Evolutionary conservation across 805 yeast genomes (phyloP).

Genomic region (Metschnikowia cerradonensis): DNA sequence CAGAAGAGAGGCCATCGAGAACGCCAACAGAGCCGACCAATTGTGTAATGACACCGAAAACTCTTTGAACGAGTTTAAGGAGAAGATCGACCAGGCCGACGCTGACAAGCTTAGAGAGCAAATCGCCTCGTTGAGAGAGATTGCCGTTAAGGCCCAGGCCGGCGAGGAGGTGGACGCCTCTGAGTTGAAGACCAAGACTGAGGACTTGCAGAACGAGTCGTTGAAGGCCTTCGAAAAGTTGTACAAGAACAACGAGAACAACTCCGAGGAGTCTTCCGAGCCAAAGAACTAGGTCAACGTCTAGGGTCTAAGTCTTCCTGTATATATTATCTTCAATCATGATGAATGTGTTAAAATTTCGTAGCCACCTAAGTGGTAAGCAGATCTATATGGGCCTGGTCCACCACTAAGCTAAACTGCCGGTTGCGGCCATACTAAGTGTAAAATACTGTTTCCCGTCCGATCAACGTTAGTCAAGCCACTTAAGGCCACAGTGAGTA

Average conservation of each 20-base stretch:
- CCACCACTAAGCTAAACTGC: too few species aligned
- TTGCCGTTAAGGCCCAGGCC: conserved; percentile 60
- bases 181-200: conserved; percentile 68
- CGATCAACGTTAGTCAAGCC: too few species aligned
- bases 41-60: conserved; percentile 54
- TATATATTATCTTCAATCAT: conserved; percentile 14
- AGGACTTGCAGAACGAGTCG: conserved; percentile 69
- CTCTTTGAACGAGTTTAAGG: conserved; percentile 47
- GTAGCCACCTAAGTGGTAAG: neutral
- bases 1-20: conserved; percentile 76
- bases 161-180: conserved; percentile 60
- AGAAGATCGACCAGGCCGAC: conserved; percentile 42
- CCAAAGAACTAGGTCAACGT: conserved; percentile 22
- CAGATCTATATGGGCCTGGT: too few species aligned
- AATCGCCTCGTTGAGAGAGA: conserved; percentile 44
- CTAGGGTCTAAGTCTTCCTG: conserved; percentile 11
- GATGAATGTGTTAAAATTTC: conserved; percentile 2
- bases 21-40: conserved; percentile 81
- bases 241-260: conserved; percentile 24
- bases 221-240: conserved; percentile 74
- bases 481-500: too few species aligned
- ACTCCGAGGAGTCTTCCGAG: conserved; percentile 22
- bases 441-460: too few species aligned
- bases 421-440: too few species aligned
- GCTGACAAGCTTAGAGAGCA: conserved; percentile 40